Evolutionary conservation across 495 filamentous ascomycete species (phyloP), one percentile per base, ranked within the genome.

Genomic region (Penicillium egyptiacum): DNA sequence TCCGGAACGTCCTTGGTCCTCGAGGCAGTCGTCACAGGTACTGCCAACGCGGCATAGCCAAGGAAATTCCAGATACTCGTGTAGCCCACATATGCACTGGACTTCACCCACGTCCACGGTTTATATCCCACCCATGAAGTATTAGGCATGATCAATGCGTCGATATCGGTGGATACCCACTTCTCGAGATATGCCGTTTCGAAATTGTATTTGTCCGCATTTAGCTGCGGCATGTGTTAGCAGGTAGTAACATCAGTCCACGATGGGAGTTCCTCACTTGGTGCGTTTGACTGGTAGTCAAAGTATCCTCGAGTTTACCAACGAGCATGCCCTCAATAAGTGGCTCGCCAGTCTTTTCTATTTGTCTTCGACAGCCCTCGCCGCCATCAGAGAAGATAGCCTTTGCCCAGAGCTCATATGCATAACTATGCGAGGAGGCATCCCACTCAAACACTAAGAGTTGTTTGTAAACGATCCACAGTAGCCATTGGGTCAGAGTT

Each of bases 31-130:
- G 73, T 74, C 5, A 78, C 71, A 1, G 84, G 85, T 50, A 86
- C 78, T 0, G 83, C 72, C 14, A 84, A 53, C 17, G 75, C 79
- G 0, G 84, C 86, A 66, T 88, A 89, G 50, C 88, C 82, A 1
- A 89, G 65, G 16, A 89, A 56, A 60, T 91, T 90, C 84, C 84
- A 91, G 57, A 88, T 79, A 16, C 73, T 70, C 0, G 85, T 88
- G 56, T 89, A 90, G 1, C 79, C 78, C 72, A 85, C 82, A 60
- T 84, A 88, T 19, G 77, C 78, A 10, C 72, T 71, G 5, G 79
- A 83, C 20, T 79, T 75, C 8, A 84, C 70, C 75, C 73, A 76
- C 0, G 69, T 71, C 62, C 71, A 70, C 4, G 80, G 69, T 63
- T 75, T 53, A 74, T 81, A 60, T 76, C 84, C 46, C 59, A 81